Base-by-base conservation (phyloP, 805 yeast genomes). In the Lachancea fermentati region DNA sequence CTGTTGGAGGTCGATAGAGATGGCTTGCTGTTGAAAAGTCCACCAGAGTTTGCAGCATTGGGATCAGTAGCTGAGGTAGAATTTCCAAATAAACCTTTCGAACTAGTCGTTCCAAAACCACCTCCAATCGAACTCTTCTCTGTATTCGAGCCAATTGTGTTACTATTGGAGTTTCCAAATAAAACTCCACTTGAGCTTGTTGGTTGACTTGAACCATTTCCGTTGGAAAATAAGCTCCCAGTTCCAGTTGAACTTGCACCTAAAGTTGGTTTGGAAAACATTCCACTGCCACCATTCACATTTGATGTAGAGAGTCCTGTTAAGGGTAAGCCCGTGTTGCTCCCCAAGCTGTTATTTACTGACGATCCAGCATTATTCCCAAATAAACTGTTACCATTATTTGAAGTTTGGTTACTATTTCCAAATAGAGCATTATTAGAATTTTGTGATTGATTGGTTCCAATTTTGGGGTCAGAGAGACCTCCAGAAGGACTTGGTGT, bases 11-110 rank as follows among this genome's bases (percentile, higher is more conserved):
- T 39, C 32, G 41, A 28, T 25, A 30, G 34, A 30, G 35, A 46
- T 46, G 43, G 32, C 47, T 22, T 42, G 16, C 16, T 45, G 12
- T 62, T 52, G 38, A 56, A 52, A 8, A 53, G 34, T 2, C 57
- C 48, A 9, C 55, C 53, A 5, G 51, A n/a, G 32, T 32, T 32
- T 32, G 35, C 25, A 8, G 33, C 13, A 11, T 22, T 22, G 11
- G 26, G 11, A 11, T 22, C 11, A 22, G 7, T 22, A 22, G 11
- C 14, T 28, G 34, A 19, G 30, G 35, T 5, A 25, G 19, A 17
- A 36, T 30, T 22, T 7, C 26, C 26, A 11, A 22, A 22, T 11
- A 22, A 22, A 22, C 26, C 26, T 11, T 22, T 22, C 9, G 26
- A 22, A 7, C 26, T 11, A 22, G 7, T 22, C 11, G 26, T 22